Base-by-base conservation (phyloP, 1,284 basidiomycete species). In the Cutaneotrichosporon arboriforme region DNA sequence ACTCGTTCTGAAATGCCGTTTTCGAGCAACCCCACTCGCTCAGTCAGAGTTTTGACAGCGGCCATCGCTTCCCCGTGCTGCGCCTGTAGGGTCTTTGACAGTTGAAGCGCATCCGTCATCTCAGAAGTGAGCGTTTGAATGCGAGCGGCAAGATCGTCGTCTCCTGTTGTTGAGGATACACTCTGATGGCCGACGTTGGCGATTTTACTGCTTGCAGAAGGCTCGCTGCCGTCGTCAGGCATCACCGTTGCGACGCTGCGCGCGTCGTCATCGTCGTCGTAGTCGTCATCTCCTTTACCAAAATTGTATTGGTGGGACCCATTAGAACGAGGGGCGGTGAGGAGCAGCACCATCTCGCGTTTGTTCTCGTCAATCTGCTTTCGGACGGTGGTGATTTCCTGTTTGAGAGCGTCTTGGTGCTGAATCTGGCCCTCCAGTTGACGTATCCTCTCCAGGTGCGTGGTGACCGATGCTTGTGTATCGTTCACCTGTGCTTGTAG, bases 351-450 rank as follows among this genome's bases (percentile, higher is more conserved):
- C 58, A 73, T 70, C 55, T 73, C 70, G 8, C 64, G 55, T 52
- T 70, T 70, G 23, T 78, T 79, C 52, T 81, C 78, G 59, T 84
- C 83, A 75, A 91, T 83, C 64, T 88, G 77, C 49, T 86, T 84
- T 14, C 85, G 78, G 49, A 92, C 77, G 2, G 79, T 76, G 34
- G 81, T 77, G 3, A 98, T 84, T 66, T 98, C 91, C 34, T 80
- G 79, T 72, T 88, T 88, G 69, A 97, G 83, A 9, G 77, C 78
- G 54, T 96, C 90, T 64, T 97, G 90, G 71, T 97, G 91, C 22
- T 73, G 72, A 0, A 88, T 81, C 43, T 96, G 80, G 37, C 80
- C 81, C 66, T 97, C 92, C 31, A 97, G 79, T 14, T 84, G 81
- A 40, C 85, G 83, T 55, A 96, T 86, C 74, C 91, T 90, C 57